Base-by-base conservation (phyloP, 805 yeast species). In the Yarrowia bubula region DNA sequence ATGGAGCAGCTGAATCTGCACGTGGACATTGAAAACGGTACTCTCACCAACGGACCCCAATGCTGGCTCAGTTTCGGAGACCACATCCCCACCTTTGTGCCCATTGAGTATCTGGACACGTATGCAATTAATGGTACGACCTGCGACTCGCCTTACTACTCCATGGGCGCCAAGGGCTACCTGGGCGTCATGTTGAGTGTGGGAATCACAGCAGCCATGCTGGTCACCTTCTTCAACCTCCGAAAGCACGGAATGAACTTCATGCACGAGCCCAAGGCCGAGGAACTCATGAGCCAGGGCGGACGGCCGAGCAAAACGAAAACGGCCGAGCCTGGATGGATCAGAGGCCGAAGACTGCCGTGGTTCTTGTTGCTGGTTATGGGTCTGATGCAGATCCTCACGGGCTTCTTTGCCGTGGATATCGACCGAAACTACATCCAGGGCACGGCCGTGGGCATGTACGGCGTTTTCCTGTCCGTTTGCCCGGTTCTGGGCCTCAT, bases 401-500 rank as follows among this genome's bases (percentile, higher is more conserved):
- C 75, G 4, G 75, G 75, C 43, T 72, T 72, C 51, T 60, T 71
- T 63, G 71, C 75, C 7, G 65, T 72, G 22, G 75, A 72, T 44
- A 64, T 72, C 28, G 75, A 72, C 57, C 69, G 75, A 22, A 71
- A 66, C 55, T 72, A 72, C 51, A 55, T 72, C 17, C 73, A 68
- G 44, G 75, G 75, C 9, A 51, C 71, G 10, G 64, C 72, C 8
- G 46, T 68, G 55, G 68, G 70, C 18, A 60, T 58, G 17, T 70
- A 68, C 58, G 73, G 70, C 10, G 74, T 72, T 4, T 48, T 70
- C 10, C 57, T 68, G 41, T 71, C 74, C 0, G 66, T 64, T n/a
- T 62, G 69, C 28, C 58, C 70, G 35, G 70, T 66, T 38, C 66
- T 68, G 17, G 67, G 48, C 13, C 61, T 55, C 37, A 55, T 55